Percentiles rank a stretch among this genome's conserved stretches.
Conservation (phyloP, 805 yeast species). For the Wickerhamomyces alni region DNA sequence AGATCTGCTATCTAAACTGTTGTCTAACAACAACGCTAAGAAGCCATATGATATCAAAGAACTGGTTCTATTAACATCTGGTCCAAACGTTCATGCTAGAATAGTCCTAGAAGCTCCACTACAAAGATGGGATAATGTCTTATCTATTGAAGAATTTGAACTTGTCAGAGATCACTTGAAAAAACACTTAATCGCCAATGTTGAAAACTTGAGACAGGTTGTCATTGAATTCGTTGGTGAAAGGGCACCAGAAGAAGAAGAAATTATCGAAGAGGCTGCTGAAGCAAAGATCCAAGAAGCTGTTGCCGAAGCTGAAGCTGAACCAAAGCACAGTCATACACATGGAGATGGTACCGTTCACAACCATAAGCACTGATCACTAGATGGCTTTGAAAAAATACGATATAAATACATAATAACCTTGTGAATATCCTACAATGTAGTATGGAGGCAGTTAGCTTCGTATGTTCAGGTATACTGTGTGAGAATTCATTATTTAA, state of each 20-base stretch:
- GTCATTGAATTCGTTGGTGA: constrained; percentile 35
- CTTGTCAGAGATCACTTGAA: constrained; percentile 32
- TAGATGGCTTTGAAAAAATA: too few relatives aligned
- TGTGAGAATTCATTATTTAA: neutral
- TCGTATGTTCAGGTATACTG: too few relatives aligned
- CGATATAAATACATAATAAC: too few relatives aligned
- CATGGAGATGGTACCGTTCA: constrained; percentile 23
- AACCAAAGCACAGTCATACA: constrained; percentile 16
- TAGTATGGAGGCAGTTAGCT: too few relatives aligned
- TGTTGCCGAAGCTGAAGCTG: constrained; percentile 3
- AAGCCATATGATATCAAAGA: constrained; percentile 32
- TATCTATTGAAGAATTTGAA: constrained; percentile 36
- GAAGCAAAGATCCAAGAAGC: neutral
- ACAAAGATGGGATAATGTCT: constrained; percentile 39
- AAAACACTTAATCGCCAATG: constrained; percentile 28
- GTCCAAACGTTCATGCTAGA: constrained; percentile 45
- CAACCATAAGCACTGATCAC: constrained; percentile 18
- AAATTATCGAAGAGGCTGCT: constrained; percentile 6
- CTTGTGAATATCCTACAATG: too few relatives aligned
- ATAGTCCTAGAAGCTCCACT: constrained; percentile 32
- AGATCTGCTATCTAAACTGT: constrained; percentile 25
- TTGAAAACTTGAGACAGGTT: constrained; percentile 38
- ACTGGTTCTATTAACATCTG: constrained; percentile 46
- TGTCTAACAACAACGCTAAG: constrained; percentile 36
- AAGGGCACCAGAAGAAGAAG: constrained; percentile 22